Evolutionary conservation across 208 protist genomes (phyloP).

Genomic region (Lotmaria passim): DNA sequence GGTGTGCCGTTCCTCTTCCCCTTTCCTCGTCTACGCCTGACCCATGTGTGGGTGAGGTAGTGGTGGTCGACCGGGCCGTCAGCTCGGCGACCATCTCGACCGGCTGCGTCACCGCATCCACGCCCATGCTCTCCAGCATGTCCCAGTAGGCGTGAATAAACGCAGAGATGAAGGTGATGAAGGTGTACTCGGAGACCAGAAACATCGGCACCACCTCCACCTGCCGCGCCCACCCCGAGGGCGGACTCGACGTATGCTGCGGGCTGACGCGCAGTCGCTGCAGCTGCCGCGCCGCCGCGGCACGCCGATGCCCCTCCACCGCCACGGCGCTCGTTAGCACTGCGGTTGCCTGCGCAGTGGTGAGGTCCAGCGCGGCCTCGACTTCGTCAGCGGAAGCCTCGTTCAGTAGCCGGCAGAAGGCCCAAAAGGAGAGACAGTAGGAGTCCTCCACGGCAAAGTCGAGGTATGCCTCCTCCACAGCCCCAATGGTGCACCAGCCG

Average conservation of each 20-base stretch:
- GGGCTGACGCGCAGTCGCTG: conserved; percentile 11
- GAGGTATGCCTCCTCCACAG: conserved; percentile 66
- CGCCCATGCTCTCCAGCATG: conserved; percentile 51
- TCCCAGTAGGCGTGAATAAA: conserved; percentile 67
- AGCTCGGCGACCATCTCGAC: conserved; percentile 2
- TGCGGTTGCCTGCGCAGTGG: conserved; percentile 39
- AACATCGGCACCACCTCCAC: conserved; percentile 47
- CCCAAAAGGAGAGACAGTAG: conserved; percentile 67
- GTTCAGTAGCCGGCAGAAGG: conserved; percentile 64
- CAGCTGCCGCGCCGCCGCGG: conserved; percentile 32
- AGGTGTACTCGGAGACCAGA: conserved; percentile 44
- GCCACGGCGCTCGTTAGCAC: conserved; percentile 49
- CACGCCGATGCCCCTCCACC: conserved; percentile 41
- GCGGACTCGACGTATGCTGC: not conserved
- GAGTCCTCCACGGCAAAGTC: conserved; percentile 58
- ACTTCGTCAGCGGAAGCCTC: conserved; percentile 39
- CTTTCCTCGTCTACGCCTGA: not conserved
- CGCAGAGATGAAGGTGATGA: conserved; percentile 49
- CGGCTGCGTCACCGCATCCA: conserved; percentile 37
- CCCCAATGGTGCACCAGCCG: conserved; percentile 45
- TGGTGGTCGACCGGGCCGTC: not conserved
- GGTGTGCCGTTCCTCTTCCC: too few species aligned
- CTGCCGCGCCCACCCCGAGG: conserved; percentile 14
- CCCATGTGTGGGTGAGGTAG: not conserved
- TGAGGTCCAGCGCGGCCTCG: conserved; percentile 47